Conservation (phyloP, 2,329 filamentous ascomycete genomes). For the Plenodomus lindquistii region DNA sequence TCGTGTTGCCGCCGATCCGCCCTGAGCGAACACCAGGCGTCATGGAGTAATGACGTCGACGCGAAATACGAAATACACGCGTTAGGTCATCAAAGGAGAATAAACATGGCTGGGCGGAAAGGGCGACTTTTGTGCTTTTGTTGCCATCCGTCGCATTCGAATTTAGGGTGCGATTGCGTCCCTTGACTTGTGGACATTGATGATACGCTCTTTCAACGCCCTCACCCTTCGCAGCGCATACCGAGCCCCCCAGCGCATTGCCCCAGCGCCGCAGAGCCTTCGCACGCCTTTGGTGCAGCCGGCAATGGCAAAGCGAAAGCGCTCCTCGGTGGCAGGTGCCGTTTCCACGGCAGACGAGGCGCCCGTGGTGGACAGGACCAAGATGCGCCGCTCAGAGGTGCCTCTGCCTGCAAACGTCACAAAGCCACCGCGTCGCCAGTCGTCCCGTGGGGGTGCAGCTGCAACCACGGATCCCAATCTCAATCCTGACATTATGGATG, state of each 20-base stretch:
- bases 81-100: not conserved
- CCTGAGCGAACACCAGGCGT: not conserved
- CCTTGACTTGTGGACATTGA: constrained; percentile 4
- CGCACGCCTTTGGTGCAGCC: constrained; percentile 6
- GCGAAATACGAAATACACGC: not conserved
- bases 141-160: not conserved
- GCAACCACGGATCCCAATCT: constrained; percentile 36
- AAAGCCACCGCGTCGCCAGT: constrained; percentile 30
- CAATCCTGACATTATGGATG: constrained; percentile 50
- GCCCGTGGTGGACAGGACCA: constrained; percentile 12
- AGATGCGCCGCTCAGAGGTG: constrained; percentile 26
- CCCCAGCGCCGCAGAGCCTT: constrained; percentile 14
- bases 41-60: not conserved
- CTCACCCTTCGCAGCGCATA: constrained; percentile 21
- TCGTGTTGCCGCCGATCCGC: not conserved
- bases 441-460: constrained; percentile 25
- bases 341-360: constrained; percentile 11
- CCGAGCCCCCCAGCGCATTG: constrained; percentile 14
- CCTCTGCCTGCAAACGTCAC: constrained; percentile 26
- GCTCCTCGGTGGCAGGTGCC: constrained; percentile 27
- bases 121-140: not conserved
- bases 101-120: not conserved
- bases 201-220: constrained; percentile 31
- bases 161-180: not conserved
- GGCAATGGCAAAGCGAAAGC: constrained; percentile 38